Percentiles rank a stretch among this genome's conserved stretches.
Conservation (phyloP, 2,329 filamentous ascomycete genomes). For the Trichoderma lentiforme region DNA sequence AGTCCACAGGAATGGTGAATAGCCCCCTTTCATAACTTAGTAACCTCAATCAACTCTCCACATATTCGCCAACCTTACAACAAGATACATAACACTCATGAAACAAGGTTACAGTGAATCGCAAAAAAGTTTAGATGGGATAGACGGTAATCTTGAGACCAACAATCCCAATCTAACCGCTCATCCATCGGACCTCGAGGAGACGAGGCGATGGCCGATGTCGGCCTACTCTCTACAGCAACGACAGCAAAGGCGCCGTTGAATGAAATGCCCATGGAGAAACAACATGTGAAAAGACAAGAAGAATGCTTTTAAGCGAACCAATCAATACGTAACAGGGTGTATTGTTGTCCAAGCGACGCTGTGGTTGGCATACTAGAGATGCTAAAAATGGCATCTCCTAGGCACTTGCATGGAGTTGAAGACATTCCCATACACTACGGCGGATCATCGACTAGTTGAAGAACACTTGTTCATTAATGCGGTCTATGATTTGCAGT, state of each 20-base stretch:
- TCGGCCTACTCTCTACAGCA: background rate
- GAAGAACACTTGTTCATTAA: background rate
- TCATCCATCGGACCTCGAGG: background rate
- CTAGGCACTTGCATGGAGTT: background rate
- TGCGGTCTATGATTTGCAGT: background rate
- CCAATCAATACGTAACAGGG: background rate
- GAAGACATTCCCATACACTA: background rate
- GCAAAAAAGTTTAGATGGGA: background rate
- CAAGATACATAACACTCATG: background rate
- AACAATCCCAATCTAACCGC: background rate
- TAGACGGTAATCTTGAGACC: background rate
- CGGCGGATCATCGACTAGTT: background rate
- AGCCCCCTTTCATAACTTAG: too few relatives aligned
- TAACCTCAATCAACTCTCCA: background rate
- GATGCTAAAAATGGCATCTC: background rate
- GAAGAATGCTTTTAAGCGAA: fast-evolving
- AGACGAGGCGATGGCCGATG: background rate
- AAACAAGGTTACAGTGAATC: background rate
- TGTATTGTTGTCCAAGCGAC: background rate
- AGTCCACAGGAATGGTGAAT: too few relatives aligned
- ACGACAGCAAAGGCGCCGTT: background rate
- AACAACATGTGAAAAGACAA: background rate
- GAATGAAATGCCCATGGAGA: background rate
- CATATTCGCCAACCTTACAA: background rate
- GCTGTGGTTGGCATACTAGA: background rate